phyloP scores from a whole-genome alignment of 129 eudicot species.

The Centella asiatica region DNA sequence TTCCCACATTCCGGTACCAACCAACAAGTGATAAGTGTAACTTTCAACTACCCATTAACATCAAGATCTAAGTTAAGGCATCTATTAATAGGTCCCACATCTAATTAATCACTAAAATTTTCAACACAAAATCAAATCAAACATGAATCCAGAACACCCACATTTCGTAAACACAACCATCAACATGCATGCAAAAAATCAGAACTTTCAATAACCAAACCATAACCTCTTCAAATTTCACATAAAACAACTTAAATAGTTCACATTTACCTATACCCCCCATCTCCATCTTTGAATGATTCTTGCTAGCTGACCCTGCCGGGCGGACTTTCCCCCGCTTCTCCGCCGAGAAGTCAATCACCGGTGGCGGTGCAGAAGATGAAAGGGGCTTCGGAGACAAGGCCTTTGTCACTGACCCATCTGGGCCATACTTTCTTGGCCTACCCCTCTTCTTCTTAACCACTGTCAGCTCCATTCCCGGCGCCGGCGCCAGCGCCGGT shows the following conservation, averaged over 20 bases:
- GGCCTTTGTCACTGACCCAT: conserved; percentile 54
- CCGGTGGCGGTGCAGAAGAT: conserved; percentile 62
- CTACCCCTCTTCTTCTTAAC: conserved; percentile 88
- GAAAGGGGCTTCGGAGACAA: conserved; percentile 82
- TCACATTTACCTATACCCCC: conserved; percentile 44
- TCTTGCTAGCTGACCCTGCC: conserved; percentile 29
- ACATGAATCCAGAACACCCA: conserved; percentile 15
- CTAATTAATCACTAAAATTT: conserved; percentile 9
- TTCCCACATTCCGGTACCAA: conserved; percentile 23
- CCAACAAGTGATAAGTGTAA: not conserved
- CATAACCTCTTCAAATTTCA: conserved; percentile 4
- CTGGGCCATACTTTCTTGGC: conserved; percentile 87
- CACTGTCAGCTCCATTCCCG: conserved; percentile 18
- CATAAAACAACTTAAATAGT: not conserved
- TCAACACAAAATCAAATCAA: conserved; percentile 17
- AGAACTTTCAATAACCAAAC: conserved; percentile 6
- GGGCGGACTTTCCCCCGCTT: conserved; percentile 55
- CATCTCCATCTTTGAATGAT: conserved; percentile 37
- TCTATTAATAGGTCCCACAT: conserved; percentile 67
- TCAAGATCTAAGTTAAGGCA: conserved; percentile 48
- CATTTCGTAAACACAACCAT: conserved; percentile 13
- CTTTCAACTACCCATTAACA: conserved; percentile 27
- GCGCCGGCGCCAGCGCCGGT: conserved; percentile 28
- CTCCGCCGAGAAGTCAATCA: conserved; percentile 67
- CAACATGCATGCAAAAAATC: conserved; percentile 31